Evolutionary conservation across 306 rosid species (phyloP).

Genomic region (Dicorynia guianensis): DNA sequence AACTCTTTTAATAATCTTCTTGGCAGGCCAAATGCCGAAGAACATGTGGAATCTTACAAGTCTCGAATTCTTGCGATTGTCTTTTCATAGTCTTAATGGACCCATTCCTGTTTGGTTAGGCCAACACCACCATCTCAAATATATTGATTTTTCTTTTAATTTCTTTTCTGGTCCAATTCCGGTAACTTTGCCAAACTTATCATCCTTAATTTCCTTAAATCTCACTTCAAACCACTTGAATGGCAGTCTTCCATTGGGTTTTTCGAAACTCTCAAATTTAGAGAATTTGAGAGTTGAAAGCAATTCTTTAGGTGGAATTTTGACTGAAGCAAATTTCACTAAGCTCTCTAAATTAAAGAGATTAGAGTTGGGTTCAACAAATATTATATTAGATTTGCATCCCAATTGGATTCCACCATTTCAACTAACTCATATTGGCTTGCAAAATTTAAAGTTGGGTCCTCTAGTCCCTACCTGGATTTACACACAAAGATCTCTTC

Average conservation of each 20-base stretch:
- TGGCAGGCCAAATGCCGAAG: no score
- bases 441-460: slow-evolving; percentile 15
- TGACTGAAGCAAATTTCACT: neutral
- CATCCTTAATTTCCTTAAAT: neutral
- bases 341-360: neutral
- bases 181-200: neutral
- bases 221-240: neutral
- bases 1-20: no score
- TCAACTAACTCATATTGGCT: neutral
- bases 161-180: no score
- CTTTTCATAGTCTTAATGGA: no score
- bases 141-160: no score
- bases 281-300: neutral
- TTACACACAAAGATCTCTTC: slow-evolving; percentile 12
- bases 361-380: neutral
- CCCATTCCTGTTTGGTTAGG: no score
- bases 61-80: no score
- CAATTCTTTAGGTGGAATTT: neutral
- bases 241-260: slow-evolving; percentile 2
- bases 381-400: slow-evolving; percentile 19
- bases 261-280: neutral
- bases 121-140: no score
- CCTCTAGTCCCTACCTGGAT: slow-evolving; percentile 43
- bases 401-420: slow-evolving; percentile 37
- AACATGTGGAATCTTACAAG: no score